Evolutionary conservation across 2,329 filamentous ascomycete species (phyloP).

Genomic region (Fusarium sp.): DNA sequence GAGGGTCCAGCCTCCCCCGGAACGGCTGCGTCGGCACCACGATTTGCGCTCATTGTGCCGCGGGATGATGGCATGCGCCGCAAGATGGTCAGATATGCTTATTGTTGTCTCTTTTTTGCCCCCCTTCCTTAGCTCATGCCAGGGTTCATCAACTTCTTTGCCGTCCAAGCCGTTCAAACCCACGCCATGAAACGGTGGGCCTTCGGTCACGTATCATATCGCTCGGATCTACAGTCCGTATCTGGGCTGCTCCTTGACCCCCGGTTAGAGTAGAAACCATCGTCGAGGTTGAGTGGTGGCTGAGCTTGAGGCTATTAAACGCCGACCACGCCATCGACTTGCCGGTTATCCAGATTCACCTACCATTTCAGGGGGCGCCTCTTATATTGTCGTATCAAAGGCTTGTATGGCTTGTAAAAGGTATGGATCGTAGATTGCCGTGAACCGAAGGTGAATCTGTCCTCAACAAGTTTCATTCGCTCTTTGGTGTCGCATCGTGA

Average conservation of each 20-base stretch:
- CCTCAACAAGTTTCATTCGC: background rate
- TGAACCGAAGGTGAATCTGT: background rate
- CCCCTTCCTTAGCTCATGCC: background rate
- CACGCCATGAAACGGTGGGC: slow-evolving; percentile 30
- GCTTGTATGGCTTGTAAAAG: background rate
- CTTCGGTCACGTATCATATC: background rate
- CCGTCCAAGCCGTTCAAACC: slow-evolving; percentile 25
- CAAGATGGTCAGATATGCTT: slow-evolving; percentile 47
- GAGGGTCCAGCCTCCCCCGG: slow-evolving; percentile 26
- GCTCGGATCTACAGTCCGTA: background rate
- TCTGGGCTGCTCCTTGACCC: background rate
- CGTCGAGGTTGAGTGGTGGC: slow-evolving; percentile 28
- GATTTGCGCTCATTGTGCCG: slow-evolving; percentile 40
- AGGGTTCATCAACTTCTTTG: background rate
- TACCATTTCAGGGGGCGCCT: slow-evolving; percentile 22
- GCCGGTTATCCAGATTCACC: slow-evolving; percentile 46
- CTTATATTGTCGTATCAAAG: background rate
- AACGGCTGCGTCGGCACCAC: slow-evolving; percentile 47
- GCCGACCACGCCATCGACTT: slow-evolving; percentile 38
- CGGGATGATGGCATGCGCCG: slow-evolving; percentile 45
- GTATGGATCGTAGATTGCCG: background rate
- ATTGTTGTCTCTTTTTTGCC: slow-evolving; percentile 28
- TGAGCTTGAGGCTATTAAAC: slow-evolving; percentile 37
- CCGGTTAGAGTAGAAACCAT: slow-evolving; percentile 4
- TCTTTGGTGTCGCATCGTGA: background rate